Evolutionary conservation across 441 rosid genomes (phyloP).

Genomic region (Theobroma grandiflorum): DNA sequence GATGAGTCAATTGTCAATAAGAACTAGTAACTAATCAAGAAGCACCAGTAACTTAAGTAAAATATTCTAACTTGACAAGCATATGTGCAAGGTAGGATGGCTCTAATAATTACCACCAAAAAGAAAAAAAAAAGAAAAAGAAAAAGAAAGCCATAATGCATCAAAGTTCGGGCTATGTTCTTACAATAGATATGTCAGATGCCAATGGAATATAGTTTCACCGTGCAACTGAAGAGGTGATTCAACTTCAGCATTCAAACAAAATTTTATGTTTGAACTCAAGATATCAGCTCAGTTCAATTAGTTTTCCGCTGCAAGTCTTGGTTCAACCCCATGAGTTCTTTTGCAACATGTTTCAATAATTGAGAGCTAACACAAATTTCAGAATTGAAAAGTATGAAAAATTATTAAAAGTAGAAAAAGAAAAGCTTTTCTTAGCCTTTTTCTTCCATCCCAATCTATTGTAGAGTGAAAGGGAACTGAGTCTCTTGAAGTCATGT

Average conservation of each 20-base stretch:
- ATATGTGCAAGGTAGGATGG: neutral
- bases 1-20: neutral
- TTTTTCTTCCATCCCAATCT: neutral
- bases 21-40: neutral
- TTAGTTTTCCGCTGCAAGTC: neutral
- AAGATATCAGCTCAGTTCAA: neutral
- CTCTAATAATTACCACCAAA: neutral
- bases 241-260: neutral
- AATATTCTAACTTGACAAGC: conserved; percentile 5
- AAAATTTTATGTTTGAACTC: neutral
- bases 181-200: neutral
- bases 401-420: neutral
- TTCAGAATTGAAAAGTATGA: neutral
- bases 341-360: neutral
- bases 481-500: neutral
- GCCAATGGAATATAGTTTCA: neutral
- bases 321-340: neutral
- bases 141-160: no score
- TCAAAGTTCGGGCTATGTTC: neutral
- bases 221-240: neutral
- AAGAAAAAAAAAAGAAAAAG: neutral
- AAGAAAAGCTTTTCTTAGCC: neutral
- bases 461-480: neutral
- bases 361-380: neutral
- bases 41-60: neutral